Percentiles rank a stretch among this genome's conserved stretches.
These are phyloP conservation scores for Metschnikowia borealis DNA, from an alignment of 805 yeast species.

Conservation along the genomic window DNA sequence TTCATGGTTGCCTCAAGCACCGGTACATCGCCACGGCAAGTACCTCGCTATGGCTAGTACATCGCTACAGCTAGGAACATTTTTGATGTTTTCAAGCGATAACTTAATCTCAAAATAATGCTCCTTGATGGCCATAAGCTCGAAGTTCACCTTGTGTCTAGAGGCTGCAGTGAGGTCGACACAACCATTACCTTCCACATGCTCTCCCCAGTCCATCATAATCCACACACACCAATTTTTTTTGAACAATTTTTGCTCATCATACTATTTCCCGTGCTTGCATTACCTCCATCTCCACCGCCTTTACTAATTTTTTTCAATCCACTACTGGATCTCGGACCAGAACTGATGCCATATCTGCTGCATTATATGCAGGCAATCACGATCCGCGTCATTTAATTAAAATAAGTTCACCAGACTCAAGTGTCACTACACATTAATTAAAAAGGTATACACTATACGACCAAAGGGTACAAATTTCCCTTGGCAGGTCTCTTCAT, in stretches of 20 bases:
- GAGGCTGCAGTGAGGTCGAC: no score
- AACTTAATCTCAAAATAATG: conserved; percentile 21
- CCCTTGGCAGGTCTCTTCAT: no score
- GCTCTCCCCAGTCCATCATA: no score
- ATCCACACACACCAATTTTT: no score
- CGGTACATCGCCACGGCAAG: background rate
- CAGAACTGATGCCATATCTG: background rate
- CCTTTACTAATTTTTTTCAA: background rate
- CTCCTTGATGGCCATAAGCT: conserved; percentile 21
- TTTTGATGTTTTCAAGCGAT: conserved; percentile 10
- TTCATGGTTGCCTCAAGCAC: conserved; percentile 5
- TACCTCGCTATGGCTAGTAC: background rate
- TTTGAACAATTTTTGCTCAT: no score
- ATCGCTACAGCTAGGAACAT: background rate
- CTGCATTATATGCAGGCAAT: background rate
- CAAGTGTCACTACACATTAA: no score
- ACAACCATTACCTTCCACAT: no score
- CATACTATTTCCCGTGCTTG: no score
- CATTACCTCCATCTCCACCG: no score
- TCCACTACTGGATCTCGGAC: no score
- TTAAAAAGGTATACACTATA: background rate
- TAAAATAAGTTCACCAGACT: no score
- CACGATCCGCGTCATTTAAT: background rate
- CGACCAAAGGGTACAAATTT: no score
- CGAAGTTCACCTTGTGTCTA: conserved; percentile 8